Base-by-base conservation (phyloP, 2,329 filamentous ascomycete species). In the Boeremia exigua region DNA sequence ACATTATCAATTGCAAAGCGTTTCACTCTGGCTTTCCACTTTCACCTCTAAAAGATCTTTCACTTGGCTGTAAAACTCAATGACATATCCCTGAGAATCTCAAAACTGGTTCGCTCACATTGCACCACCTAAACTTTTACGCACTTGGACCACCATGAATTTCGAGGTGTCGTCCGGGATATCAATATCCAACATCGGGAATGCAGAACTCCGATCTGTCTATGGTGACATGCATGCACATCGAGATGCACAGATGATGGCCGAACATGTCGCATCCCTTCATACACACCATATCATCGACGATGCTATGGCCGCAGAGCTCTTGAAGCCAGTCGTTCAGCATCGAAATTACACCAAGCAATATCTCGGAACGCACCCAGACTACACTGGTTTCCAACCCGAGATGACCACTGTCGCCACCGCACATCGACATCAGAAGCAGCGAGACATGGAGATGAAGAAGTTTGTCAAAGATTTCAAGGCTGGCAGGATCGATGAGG, bases 161-260 rank as follows among this genome's bases (percentile, higher is more conserved):
- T 11, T 30, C 46, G 36, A 49, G 29, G 36, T 48, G 38, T 9
- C 43, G 5, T 28, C 43, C 1, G 33, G 39, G 10, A 50, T 33
- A 8, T 2, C 6, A 3, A 48, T 36, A 23, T 23, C 54, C 5
- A 48, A 8, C 4, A 15, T 52, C 36, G 27, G 46, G 6, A 56
- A 46, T 23, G 33, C 14, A 23, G 17, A 28, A 3, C 44, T 50
- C 6, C 60, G 63, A n/a, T 62, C 60, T 2, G 49, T 10, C 1
- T 66, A 58, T 28, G 67, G 66, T 23, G 63, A 68, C 30, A 51
- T 44, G n/a, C 63, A 54, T 23, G 61, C 63, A 6, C 37, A 54
- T 6, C 60, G 50, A 4, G 59, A 69, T 45, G 33, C 59, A 15
- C 15, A 33, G 4, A 39, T 65, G 38, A 64, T 66, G 48, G 39